Evolutionary conservation across 768 basidiomycete species (phyloP).

Genomic region (Tricholoma furcatifolium): DNA sequence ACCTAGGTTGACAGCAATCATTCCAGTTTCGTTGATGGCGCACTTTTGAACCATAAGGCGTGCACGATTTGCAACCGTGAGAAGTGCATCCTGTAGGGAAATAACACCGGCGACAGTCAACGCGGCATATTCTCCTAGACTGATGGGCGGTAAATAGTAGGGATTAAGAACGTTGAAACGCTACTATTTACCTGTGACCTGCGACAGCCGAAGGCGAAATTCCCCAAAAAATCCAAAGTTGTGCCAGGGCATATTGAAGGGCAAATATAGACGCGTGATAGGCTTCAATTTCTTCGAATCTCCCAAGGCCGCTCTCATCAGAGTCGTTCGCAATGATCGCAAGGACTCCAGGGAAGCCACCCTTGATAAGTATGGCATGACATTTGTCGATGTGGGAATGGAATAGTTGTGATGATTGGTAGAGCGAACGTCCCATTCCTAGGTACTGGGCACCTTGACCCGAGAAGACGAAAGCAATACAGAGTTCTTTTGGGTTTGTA

Average conservation of each 20-base stretch:
- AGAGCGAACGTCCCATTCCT: slow-evolving; percentile 62
- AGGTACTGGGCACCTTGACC: slow-evolving; percentile 71
- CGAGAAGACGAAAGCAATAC: slow-evolving; percentile 66
- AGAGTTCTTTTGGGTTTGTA: slow-evolving; percentile 20
- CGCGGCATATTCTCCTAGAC: slow-evolving; percentile 76
- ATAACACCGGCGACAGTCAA: slow-evolving; percentile 63
- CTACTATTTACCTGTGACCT: slow-evolving; percentile 63
- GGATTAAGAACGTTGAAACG: neutral
- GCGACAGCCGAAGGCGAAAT: slow-evolving; percentile 57
- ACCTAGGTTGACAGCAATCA: slow-evolving; percentile 55
- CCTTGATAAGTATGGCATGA: slow-evolving; percentile 43
- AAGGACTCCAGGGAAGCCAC: slow-evolving; percentile 52
- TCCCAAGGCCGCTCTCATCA: slow-evolving; percentile 17
- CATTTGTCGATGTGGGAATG: slow-evolving; percentile 55
- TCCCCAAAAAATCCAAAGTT: slow-evolving; percentile 71
- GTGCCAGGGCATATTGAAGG: slow-evolving; percentile 61
- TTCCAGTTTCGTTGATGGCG: slow-evolving; percentile 44
- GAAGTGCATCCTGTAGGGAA: slow-evolving; percentile 53
- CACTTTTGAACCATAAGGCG: slow-evolving; percentile 54
- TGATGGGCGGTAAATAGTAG: slow-evolving; percentile 23
- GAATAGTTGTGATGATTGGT: slow-evolving; percentile 48
- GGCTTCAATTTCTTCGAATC: slow-evolving; percentile 40
- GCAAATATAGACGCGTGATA: slow-evolving; percentile 57
- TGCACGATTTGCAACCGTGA: slow-evolving; percentile 55
- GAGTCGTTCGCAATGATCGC: slow-evolving; percentile 35